A percentile compares a stretch with the other conserved stretches of the same genome.
phyloP scores from a whole-genome alignment of 768 basidiomycete species.

The Mycena alexandri region DNA sequence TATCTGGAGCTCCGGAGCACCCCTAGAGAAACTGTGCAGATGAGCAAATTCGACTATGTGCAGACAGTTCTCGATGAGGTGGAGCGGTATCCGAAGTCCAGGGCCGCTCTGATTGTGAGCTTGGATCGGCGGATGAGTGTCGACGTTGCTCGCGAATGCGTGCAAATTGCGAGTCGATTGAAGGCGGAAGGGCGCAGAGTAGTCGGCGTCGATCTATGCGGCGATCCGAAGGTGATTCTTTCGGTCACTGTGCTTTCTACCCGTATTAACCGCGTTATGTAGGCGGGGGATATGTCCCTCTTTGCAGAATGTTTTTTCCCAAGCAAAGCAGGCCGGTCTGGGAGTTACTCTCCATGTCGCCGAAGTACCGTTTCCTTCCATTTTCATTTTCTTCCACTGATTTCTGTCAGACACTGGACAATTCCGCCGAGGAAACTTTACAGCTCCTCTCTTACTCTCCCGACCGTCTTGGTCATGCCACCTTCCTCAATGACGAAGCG shows the following conservation, averaged over 20 bases:
- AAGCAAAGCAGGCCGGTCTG: constrained; percentile 71
- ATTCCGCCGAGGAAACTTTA: constrained; percentile 69
- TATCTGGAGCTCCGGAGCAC: constrained; percentile 89
- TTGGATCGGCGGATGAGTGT: constrained; percentile 79
- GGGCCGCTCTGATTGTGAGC: constrained; percentile 77
- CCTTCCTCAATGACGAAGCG: constrained; percentile 76
- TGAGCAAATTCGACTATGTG: constrained; percentile 74
- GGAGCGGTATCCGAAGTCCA: constrained; percentile 62
- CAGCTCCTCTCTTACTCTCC: constrained; percentile 75
- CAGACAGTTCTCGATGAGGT: constrained; percentile 75
- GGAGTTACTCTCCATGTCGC: constrained; percentile 87
- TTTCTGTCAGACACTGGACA: constrained; percentile 62
- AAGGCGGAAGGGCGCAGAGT: constrained; percentile 70
- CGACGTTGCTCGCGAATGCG: constrained; percentile 64
- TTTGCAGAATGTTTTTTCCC: constrained; percentile 65
- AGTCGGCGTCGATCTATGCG: constrained; percentile 87
- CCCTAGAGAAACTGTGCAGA: constrained; percentile 68
- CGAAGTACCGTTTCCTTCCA: constrained; percentile 61
- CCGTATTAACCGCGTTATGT: neutral
- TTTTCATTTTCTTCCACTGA: constrained; percentile 45
- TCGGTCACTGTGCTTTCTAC: neutral
- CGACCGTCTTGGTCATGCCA: constrained; percentile 83
- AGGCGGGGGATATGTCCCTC: constrained; percentile 66
- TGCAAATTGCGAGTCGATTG: constrained; percentile 68
- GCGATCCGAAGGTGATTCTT: constrained; percentile 65